Evolutionary conservation across 148 eudicot species (phyloP).

Genomic region (Hydrangea macrophylla): DNA sequence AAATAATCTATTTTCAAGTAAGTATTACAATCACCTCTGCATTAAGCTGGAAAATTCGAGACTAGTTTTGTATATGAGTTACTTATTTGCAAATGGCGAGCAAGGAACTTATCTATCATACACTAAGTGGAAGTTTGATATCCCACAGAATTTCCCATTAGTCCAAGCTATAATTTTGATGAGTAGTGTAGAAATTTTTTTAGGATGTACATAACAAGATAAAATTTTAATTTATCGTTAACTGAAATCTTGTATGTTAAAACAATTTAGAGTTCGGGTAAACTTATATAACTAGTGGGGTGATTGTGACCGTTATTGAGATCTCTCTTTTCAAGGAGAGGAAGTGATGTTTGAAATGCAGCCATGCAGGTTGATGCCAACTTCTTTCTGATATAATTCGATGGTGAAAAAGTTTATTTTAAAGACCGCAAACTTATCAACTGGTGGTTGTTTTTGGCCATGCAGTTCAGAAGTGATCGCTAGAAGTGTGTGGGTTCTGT

Average conservation of each 20-base stretch:
- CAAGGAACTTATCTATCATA: no score
- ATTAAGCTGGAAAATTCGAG: neutral
- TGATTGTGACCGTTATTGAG: neutral
- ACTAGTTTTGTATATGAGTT: no score
- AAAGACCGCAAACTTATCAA: neutral
- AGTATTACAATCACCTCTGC: slow-evolving; percentile 15
- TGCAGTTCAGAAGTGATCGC: neutral
- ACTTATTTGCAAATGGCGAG: no score
- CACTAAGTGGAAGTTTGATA: no score
- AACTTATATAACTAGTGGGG: neutral
- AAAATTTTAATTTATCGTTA: neutral
- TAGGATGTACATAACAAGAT: neutral
- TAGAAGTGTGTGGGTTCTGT: neutral
- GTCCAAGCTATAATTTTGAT: neutral
- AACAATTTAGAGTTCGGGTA: neutral
- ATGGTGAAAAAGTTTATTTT: neutral
- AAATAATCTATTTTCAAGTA: slow-evolving; percentile 79
- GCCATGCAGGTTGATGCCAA: neutral
- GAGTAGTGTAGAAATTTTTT: neutral
- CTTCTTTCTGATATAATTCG: neutral
- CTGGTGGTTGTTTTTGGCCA: neutral
- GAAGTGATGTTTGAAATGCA: neutral
- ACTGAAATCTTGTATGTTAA: neutral
- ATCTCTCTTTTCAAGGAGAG: neutral
- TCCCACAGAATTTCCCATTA: neutral